Base-by-base conservation (phyloP, 192 early-diverging fungal species). In the Phlyctochytrium bullatum region DNA sequence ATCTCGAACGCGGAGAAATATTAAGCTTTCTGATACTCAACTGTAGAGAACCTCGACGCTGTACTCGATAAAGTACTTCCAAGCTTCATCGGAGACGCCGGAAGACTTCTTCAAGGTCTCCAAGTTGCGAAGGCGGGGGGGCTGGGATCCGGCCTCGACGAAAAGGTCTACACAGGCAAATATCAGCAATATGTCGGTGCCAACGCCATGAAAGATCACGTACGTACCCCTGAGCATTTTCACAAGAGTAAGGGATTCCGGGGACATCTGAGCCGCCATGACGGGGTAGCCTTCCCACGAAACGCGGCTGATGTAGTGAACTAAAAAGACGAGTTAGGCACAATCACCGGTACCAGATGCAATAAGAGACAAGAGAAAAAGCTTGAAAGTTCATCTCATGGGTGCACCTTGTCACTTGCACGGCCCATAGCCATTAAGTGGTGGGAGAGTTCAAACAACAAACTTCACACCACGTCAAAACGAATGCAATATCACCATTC, bases 61-160 rank as follows among this genome's bases (percentile, higher is more conserved):
- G 53, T 86, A 87, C 53, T 88, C 80, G 17, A 88, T 28, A 59
- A 88, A 77, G 34, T 72, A 58, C 30, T 75, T 80, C 76, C 83
- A 88, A 4, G 53, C 59, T 10, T 83, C 85, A 12, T 76, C 65
- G 2, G 72, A 65, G 2, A 88, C 73, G 25, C 57, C 73, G 59
- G 78, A 65, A 3, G 25, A 30, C 4, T 34, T 34, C 35, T 79
- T 72, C 17, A 73, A 36, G 10, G 50, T 35, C 14, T 68, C 78
- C 70, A 65, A 3, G 52, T 47, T 25, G 3, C 61, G 61, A n/a
- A n/a, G n/a, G n/a, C n/a, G n/a, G n/a, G n/a, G n/a, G n/a, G n/a
- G n/a, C n/a, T n/a, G n/a, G n/a, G n/a, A n/a, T n/a, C n/a, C n/a
- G n/a, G n/a, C n/a, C 31, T n/a, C n/a, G 14, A 32, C 32, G 20